Conservation (phyloP, 2,329 filamentous ascomycete genomes). For the Botrytis paeoniae region DNA sequence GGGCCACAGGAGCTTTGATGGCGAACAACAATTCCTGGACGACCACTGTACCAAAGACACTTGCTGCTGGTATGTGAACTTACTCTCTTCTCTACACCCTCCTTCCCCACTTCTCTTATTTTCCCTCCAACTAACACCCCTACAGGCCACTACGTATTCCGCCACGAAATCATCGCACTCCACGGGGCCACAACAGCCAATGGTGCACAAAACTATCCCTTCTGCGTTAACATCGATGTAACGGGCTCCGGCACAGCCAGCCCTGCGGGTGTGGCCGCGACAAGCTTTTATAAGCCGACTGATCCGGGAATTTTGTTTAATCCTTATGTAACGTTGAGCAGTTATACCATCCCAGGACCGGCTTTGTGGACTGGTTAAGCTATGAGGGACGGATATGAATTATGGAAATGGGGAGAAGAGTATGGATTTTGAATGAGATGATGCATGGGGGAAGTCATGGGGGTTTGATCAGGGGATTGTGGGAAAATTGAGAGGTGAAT, state of each 20-base stretch:
- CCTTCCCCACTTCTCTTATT: neutral
- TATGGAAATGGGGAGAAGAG: too few relatives aligned
- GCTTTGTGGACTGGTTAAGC: slow-evolving; percentile 6
- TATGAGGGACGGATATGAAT: neutral
- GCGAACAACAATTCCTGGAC: slow-evolving; percentile 16
- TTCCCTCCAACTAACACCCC: slow-evolving; percentile 37
- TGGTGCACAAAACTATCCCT: slow-evolving; percentile 49
- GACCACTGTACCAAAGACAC: slow-evolving; percentile 2
- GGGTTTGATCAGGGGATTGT: neutral
- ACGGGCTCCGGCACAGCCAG: slow-evolving; percentile 42
- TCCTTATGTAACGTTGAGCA: slow-evolving; percentile 38
- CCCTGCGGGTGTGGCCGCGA: slow-evolving; percentile 39
- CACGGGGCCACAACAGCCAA: slow-evolving; percentile 35
- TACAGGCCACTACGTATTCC: slow-evolving; percentile 51
- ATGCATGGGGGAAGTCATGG: fast-evolving
- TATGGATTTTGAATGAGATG: too few relatives aligned
- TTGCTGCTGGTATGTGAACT: slow-evolving; percentile 5
- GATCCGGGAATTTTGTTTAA: slow-evolving; percentile 44
- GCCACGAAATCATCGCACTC: slow-evolving; percentile 47
- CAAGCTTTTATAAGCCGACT: slow-evolving; percentile 41
- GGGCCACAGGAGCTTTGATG: slow-evolving; percentile 5
- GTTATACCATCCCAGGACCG: slow-evolving; percentile 27
- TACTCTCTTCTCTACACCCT: too few relatives aligned
- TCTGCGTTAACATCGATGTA: slow-evolving; percentile 49
- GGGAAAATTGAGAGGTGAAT: neutral